Conservation (phyloP, 441 rosid genomes). For the Arabidopsis lyrata region DNA sequence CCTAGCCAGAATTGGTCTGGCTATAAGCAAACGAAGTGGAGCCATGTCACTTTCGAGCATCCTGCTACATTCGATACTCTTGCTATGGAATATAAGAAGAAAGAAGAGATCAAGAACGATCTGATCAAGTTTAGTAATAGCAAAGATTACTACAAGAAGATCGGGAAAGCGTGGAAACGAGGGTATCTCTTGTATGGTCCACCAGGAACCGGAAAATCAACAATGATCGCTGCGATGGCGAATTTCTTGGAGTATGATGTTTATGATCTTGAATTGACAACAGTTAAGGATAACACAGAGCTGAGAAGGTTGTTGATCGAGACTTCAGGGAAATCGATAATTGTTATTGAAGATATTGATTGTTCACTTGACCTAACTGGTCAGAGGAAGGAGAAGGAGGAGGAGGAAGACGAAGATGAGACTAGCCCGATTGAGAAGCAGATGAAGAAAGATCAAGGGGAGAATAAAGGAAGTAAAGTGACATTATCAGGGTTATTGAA, state of each 20-base stretch:
- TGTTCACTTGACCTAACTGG: conserved; percentile 79
- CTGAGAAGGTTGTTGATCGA: conserved; percentile 66
- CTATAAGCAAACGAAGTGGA: conserved; percentile 27
- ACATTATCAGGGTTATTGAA: conserved; percentile 76
- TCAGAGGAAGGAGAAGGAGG: conserved; percentile 51
- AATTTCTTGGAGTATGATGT: conserved; percentile 68
- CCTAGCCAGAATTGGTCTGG: conserved; percentile 31
- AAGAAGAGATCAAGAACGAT: conserved; percentile 39
- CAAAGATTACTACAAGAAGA: conserved; percentile 62
- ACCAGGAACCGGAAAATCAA: conserved; percentile 81
- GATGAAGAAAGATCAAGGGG: conserved; percentile 44
- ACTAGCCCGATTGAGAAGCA: conserved; percentile 33
- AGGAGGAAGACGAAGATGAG: conserved; percentile 42
- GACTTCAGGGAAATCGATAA: conserved; percentile 59
- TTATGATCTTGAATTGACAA: conserved; percentile 75
- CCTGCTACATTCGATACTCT: conserved; percentile 41
- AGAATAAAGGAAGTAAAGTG: conserved; percentile 52
- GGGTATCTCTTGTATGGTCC: conserved; percentile 76
- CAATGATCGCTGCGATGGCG: conserved; percentile 81
- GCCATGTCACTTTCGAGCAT: conserved; percentile 40
- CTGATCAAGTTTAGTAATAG: conserved; percentile 32
- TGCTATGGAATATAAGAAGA: conserved; percentile 34
- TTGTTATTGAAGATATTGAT: conserved; percentile 78
- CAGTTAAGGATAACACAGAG: conserved; percentile 71
- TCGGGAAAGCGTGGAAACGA: conserved; percentile 80